These are phyloP conservation scores for Oryza rufipogon DNA, from an alignment of 176 grass and related monocot species.

Conservation along the genomic window DNA sequence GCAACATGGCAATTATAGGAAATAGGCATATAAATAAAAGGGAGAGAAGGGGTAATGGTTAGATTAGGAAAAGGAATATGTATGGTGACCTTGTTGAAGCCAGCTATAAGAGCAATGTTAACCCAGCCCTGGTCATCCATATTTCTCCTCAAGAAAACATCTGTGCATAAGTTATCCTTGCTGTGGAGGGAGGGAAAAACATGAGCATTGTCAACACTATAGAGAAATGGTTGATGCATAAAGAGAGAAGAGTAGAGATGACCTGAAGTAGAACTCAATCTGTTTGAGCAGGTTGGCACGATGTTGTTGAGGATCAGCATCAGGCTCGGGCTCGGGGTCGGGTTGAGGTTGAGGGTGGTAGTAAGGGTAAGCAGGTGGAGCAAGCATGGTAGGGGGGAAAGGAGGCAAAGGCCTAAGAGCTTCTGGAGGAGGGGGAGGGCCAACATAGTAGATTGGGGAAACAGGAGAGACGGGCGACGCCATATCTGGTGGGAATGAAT, in stretches of 20 bases:
- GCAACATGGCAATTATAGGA: neutral
- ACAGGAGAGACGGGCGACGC: constrained; percentile 52
- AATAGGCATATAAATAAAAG: neutral
- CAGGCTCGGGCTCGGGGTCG: neutral
- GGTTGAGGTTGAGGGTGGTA: constrained; percentile 17
- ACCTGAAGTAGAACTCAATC: constrained; percentile 99
- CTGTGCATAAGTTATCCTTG: constrained; percentile 91
- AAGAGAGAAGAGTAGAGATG: neutral
- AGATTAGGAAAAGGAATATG: neutral
- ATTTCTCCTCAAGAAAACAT: constrained; percentile 69
- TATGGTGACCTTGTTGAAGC: constrained; percentile 70
- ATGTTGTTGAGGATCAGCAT: constrained; percentile 27
- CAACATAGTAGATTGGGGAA: constrained; percentile 78
- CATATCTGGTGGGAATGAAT: constrained; percentile 58
- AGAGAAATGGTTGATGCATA: neutral
- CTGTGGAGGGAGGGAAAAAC: constrained; percentile 48
- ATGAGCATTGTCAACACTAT: constrained; percentile 19
- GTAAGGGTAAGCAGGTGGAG: constrained; percentile 56
- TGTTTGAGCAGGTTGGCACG: constrained; percentile 66
- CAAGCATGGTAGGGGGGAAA: constrained; percentile 65
- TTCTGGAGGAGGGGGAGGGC: constrained; percentile 59
- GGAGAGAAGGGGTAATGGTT: too few relatives aligned
- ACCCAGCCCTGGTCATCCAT: constrained; percentile 97
- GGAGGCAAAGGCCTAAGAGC: constrained; percentile 52
- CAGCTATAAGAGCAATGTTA: constrained; percentile 76